Percentiles rank a stretch among this genome's conserved stretches.
Conservation (phyloP, 768 basidiomycete genomes). For the Podaxis pistillaris region DNA sequence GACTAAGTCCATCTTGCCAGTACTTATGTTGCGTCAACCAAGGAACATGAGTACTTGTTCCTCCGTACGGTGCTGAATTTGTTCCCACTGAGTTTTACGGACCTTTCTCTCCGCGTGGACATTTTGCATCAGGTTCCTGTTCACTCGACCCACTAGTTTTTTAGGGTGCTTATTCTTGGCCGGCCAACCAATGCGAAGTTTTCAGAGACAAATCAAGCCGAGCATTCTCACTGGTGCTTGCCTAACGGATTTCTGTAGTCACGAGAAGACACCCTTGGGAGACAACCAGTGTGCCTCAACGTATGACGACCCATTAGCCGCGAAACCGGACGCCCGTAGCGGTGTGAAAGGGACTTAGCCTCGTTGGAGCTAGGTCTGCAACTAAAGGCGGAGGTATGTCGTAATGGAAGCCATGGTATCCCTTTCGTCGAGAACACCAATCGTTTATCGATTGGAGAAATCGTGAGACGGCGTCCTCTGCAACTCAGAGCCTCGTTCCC, state of each 20-base stretch:
- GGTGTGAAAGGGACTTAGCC: neutral
- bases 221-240: neutral
- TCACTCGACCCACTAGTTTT: neutral
- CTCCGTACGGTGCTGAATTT: neutral
- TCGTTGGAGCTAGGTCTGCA: neutral
- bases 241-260: constrained; percentile 3
- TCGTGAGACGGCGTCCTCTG: constrained; percentile 2
- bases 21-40: neutral
- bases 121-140: neutral
- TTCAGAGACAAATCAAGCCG: constrained; percentile 5
- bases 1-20: neutral
- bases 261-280: neutral
- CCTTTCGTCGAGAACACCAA: neutral
- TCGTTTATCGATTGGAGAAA: neutral
- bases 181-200: neutral
- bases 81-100: neutral
- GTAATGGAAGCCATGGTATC: neutral
- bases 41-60: neutral
- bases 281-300: neutral
- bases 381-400: neutral
- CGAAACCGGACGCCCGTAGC: neutral
- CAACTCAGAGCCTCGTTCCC: neutral
- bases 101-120: neutral
- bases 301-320: neutral
- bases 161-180: constrained; percentile 1